Evolutionary conservation across 2,329 filamentous ascomycete genomes (phyloP).

Genomic region (Claviceps africana): DNA sequence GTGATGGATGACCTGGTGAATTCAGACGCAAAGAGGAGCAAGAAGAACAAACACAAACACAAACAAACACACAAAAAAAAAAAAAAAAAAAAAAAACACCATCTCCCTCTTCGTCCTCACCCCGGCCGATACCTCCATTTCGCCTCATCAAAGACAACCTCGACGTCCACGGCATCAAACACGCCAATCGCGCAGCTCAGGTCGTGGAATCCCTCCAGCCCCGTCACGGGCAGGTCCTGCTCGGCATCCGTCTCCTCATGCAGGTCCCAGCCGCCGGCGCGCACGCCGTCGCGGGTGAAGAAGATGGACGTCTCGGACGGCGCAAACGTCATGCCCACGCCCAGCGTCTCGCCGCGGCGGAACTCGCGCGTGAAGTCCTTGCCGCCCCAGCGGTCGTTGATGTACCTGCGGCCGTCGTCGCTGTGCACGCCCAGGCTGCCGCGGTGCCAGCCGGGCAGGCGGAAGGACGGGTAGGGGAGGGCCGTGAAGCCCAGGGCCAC

Average conservation of each 20-base stretch:
- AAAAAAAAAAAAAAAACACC: not conserved
- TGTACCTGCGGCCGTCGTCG: constrained; percentile 63
- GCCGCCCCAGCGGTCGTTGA: constrained; percentile 64
- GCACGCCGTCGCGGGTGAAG: constrained; percentile 52
- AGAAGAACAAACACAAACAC: too few relatives aligned
- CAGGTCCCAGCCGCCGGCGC: constrained; percentile 52
- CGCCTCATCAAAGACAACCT: constrained; percentile 46
- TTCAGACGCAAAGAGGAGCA: too few relatives aligned
- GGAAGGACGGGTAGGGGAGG: constrained; percentile 62
- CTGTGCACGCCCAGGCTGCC: constrained; percentile 63
- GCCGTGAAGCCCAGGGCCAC: constrained; percentile 59
- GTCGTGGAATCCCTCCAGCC: constrained; percentile 59
- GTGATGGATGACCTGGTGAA: too few relatives aligned
- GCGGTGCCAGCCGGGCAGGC: constrained; percentile 70
- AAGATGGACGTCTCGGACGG: constrained; percentile 32
- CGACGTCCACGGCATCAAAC: constrained; percentile 54
- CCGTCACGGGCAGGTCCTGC: constrained; percentile 46
- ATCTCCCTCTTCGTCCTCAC: too few relatives aligned
- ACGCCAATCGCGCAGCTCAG: constrained; percentile 57
- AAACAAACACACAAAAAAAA: not conserved
- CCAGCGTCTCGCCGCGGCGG: constrained; percentile 49
- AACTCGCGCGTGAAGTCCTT: constrained; percentile 53
- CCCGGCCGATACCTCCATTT: constrained; percentile 40
- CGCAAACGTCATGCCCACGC: constrained; percentile 54
- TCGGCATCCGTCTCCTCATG: constrained; percentile 58